Evolutionary conservation across 495 filamentous ascomycete genomes (phyloP).

Genomic region (Penicillium argentinense): DNA sequence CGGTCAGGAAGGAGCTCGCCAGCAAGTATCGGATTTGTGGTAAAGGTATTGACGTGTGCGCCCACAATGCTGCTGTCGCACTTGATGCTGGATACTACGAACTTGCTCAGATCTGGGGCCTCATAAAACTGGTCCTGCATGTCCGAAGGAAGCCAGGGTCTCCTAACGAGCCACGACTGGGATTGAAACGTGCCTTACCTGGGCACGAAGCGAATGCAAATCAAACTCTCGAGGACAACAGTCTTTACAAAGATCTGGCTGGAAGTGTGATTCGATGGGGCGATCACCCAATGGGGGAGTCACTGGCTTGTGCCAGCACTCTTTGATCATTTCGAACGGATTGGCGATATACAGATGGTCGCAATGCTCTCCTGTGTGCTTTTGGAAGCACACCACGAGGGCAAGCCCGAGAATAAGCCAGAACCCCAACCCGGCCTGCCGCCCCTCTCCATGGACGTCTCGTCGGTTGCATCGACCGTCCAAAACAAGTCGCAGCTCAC

Average conservation of each 20-base stretch:
- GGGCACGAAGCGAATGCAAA: constrained; percentile 24
- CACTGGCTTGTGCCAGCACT: constrained; percentile 63
- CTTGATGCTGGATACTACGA: constrained; percentile 70
- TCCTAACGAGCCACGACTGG: constrained; percentile 48
- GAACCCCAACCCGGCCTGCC: constrained; percentile 18
- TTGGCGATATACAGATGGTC: constrained; percentile 88
- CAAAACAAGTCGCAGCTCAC: constrained; percentile 33
- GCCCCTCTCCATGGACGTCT: constrained; percentile 35
- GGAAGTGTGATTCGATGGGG: constrained; percentile 80
- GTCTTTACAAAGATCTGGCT: constrained; percentile 19
- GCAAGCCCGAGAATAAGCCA: constrained; percentile 17
- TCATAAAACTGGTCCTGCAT: constrained; percentile 73
- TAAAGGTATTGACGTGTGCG: constrained; percentile 72
- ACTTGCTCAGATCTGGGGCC: constrained; percentile 79
- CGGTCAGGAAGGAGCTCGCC: constrained; percentile 74
- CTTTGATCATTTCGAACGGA: constrained; percentile 75
- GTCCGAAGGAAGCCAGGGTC: constrained; percentile 62
- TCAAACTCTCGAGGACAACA: constrained; percentile 4
- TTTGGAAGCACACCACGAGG: constrained; percentile 55
- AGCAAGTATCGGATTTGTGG: constrained; percentile 81
- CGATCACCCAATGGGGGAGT: constrained; percentile 72
- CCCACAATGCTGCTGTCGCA: constrained; percentile 78
- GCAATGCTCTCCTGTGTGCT: constrained; percentile 93
- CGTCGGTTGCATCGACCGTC: constrained; percentile 22
- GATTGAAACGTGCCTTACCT: constrained; percentile 15